phyloP scores from a whole-genome alignment of 306 rosid species.

The Pterocarpus santalinus region DNA sequence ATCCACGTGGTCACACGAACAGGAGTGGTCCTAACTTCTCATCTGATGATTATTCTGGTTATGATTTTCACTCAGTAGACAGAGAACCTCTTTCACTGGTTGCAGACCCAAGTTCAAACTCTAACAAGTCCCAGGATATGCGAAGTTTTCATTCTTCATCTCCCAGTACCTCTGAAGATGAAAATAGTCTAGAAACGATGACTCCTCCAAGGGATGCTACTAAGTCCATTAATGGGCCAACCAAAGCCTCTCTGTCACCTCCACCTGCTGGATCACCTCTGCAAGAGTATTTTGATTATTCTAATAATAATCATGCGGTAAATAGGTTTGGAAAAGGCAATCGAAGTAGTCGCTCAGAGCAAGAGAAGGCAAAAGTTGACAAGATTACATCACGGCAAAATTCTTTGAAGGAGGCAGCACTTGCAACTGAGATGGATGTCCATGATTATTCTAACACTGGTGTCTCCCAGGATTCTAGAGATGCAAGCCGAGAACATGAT shows the following conservation, averaged over 20 bases:
- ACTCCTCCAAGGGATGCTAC: slow-evolving; percentile 58
- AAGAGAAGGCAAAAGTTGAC: slow-evolving; percentile 74
- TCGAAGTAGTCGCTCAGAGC: slow-evolving; percentile 90
- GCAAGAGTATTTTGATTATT: slow-evolving; percentile 78
- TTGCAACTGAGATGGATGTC: slow-evolving; percentile 96
- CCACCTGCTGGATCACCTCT: slow-evolving; percentile 90
- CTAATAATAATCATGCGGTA: slow-evolving; percentile 64
- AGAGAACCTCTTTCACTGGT: slow-evolving; percentile 66
- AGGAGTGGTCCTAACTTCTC: slow-evolving; percentile 73
- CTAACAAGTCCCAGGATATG: slow-evolving; percentile 73
- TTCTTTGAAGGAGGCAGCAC: slow-evolving; percentile 80
- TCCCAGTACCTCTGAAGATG: slow-evolving; percentile 79
- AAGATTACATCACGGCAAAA: slow-evolving; percentile 79
- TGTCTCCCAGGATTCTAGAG: slow-evolving; percentile 78
- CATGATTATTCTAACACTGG: slow-evolving; percentile 80
- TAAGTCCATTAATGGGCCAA: slow-evolving; percentile 58
- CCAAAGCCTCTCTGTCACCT: slow-evolving; percentile 61
- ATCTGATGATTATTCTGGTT: slow-evolving; percentile 91
- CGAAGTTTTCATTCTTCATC: slow-evolving; percentile 80
- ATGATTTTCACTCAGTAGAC: slow-evolving; percentile 85
- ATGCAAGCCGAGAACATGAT: slow-evolving; percentile 69
- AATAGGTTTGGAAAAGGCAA: slow-evolving; percentile 82
- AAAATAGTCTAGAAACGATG: slow-evolving; percentile 68
- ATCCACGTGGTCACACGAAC: slow-evolving; percentile 54
- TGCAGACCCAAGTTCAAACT: slow-evolving; percentile 52